Evolutionary conservation across 2,329 filamentous ascomycete species (phyloP).

Genomic region (Botrytis deweyae): DNA sequence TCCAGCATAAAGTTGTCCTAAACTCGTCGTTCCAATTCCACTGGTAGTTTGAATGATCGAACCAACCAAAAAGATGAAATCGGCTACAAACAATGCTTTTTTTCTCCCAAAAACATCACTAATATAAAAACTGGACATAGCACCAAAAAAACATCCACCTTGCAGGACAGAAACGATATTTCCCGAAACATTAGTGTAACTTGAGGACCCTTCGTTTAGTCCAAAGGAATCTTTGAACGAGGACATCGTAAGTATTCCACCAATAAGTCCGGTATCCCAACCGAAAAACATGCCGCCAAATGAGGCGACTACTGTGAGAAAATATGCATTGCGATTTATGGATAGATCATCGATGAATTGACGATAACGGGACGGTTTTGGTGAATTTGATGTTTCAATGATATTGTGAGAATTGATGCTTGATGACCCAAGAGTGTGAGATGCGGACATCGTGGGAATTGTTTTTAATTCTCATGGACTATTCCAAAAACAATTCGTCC

Average conservation of each 20-base stretch:
- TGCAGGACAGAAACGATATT: constrained; percentile 64
- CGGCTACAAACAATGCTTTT: constrained; percentile 20
- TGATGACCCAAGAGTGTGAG: neutral
- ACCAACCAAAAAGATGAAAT: constrained; percentile 21
- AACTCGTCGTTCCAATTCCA: constrained; percentile 19
- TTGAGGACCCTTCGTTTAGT: neutral
- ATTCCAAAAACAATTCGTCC: neutral
- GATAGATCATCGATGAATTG: constrained; percentile 12
- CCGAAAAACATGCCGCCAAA: constrained; percentile 64
- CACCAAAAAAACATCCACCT: constrained; percentile 63
- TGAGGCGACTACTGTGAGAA: constrained; percentile 45
- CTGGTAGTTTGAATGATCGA: constrained; percentile 21
- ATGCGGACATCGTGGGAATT: neutral
- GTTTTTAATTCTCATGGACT: neutral
- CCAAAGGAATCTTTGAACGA: constrained; percentile 49
- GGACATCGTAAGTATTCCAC: constrained; percentile 66
- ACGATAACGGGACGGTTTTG: constrained; percentile 5
- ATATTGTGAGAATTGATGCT: neutral
- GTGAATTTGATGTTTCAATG: neutral
- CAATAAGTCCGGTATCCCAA: constrained; percentile 71
- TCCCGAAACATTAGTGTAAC: constrained; percentile 8
- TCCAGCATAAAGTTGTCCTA: constrained; percentile 21
- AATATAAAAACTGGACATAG: constrained; percentile 46
- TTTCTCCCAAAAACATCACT: constrained; percentile 37
- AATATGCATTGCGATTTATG: constrained; percentile 21